A percentile compares a stretch with the other conserved stretches of the same genome.
phyloP scores from a whole-genome alignment of 768 basidiomycete genomes.

The Macrolepiota dolichaula region DNA sequence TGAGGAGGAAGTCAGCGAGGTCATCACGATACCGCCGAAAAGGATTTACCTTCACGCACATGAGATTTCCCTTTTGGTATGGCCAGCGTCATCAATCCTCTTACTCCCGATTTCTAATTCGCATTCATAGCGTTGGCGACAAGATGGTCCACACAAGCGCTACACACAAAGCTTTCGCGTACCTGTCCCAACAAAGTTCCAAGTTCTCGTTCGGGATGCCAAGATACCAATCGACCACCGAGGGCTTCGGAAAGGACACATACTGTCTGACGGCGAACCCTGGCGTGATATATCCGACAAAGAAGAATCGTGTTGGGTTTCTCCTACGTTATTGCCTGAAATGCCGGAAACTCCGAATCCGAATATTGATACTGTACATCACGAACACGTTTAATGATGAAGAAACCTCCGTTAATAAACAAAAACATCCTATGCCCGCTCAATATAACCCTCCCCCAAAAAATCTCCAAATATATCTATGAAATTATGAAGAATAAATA shows the following conservation, averaged over 20 bases:
- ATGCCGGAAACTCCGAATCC: neutral
- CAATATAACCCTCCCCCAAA: neutral
- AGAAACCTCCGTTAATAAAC: neutral
- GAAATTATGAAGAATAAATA: slow-evolving; percentile 7
- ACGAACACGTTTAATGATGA: slow-evolving; percentile 1
- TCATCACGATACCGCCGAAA: slow-evolving; percentile 34
- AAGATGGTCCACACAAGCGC: slow-evolving; percentile 40
- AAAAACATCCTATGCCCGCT: neutral
- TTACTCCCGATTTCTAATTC: neutral
- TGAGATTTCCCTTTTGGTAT: slow-evolving; percentile 51
- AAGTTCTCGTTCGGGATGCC: slow-evolving; percentile 43
- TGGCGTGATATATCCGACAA: neutral
- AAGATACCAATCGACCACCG: slow-evolving; percentile 36
- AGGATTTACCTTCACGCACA: slow-evolving; percentile 63
- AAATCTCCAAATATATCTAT: neutral
- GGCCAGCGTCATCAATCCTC: slow-evolving; percentile 17
- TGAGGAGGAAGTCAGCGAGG: slow-evolving; percentile 20
- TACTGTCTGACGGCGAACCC: slow-evolving; percentile 40
- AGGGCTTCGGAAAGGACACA: slow-evolving; percentile 37
- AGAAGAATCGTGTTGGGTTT: slow-evolving; percentile 10
- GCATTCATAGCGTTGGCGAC: slow-evolving; percentile 44
- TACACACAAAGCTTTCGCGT: slow-evolving; percentile 52
- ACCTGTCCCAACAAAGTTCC: slow-evolving; percentile 57
- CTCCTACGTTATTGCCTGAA: slow-evolving; percentile 1
- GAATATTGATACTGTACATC: neutral